Evolutionary conservation across 2,329 filamentous ascomycete species (phyloP), one percentile per base, ranked within the genome.

Genomic region (Lachnellula willkommii): DNA sequence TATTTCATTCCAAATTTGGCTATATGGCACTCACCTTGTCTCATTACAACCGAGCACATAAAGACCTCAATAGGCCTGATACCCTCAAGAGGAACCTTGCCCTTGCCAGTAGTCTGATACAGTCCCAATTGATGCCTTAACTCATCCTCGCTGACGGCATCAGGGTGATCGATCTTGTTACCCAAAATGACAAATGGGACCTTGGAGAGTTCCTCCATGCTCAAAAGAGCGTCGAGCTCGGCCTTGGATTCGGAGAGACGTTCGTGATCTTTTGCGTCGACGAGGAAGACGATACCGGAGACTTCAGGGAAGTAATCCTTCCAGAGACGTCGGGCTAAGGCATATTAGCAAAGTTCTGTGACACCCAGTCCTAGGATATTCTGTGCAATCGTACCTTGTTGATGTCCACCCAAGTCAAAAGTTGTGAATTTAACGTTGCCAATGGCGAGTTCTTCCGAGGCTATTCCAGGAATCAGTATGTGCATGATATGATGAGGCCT

Each of bases 91-190:
- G 88, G 89, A 60, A 95, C 87, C 81, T 95, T 95, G 75, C 91
- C 91, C 83, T 96, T 96, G 68, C 92, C 92, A 59, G 90, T 96
- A 54, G 92, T 96, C 77, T 97, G 93, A 77, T 95, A 97, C 69
- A 99, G 77, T 61, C 94, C 94, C 57, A 99, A 80, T 73, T 92
- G 88, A 72, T 93, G 87, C 74, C 94, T 84, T 70, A 97, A 82
- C 78, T 96, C 90, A 68, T 97, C 93, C 81, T 99, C 94, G 63
- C 88, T 93, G 53, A 97, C 87, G 61, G 94, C 94, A 66, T 95
- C 89, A 53, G 92, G 92, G 78, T 97, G 92, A 74, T 99, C 94
- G 74, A 99, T 99, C 85, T 99, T 99, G 85, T 99, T 99, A 67
- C 94, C 94, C 62, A 99, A 84, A 66, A 99, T 85, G 60, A 97